A percentile compares a stretch with the other conserved stretches of the same genome.
phyloP scores from a whole-genome alignment of 176 grass and related monocot genomes.

The Zea mays region DNA sequence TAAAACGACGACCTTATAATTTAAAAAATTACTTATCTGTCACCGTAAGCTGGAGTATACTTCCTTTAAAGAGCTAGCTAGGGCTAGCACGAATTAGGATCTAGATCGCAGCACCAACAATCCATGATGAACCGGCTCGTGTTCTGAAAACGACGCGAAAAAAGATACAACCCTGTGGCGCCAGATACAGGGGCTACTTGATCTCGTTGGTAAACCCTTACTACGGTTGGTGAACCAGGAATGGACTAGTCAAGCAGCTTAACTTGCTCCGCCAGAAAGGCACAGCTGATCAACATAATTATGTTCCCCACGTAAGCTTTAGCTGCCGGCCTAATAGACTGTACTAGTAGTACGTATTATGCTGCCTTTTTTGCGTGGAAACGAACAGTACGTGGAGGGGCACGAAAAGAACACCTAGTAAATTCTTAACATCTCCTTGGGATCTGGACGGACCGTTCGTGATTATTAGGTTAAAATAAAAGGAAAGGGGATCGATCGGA shows the following conservation, averaged over 20 bases:
- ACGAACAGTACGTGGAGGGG: not conserved
- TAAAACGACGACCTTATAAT: not conserved
- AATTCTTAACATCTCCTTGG: not conserved
- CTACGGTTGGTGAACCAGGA: conserved; percentile 19
- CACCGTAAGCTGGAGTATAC: no score
- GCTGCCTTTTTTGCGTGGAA: not conserved
- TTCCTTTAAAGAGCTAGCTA: no score
- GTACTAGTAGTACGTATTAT: not conserved
- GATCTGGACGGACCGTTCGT: not conserved
- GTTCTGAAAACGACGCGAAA: not conserved
- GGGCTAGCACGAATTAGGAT: not conserved
- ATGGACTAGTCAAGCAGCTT: conserved; percentile 23
- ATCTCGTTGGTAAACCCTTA: not conserved
- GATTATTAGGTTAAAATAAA: not conserved
- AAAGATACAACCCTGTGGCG: not conserved
- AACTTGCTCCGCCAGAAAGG: conserved; percentile 8
- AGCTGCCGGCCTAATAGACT: conserved; percentile 21
- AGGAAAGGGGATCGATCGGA: not conserved
- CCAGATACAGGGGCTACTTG: not conserved
- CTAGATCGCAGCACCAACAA: not conserved
- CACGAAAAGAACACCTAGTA: not conserved
- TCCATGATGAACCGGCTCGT: not conserved
- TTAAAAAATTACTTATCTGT: no score
- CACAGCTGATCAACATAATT: not conserved
- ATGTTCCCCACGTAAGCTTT: conserved; percentile 2